Conservation (phyloP, 2,329 filamentous ascomycete genomes). For the Sordariomycetes sp. region DNA sequence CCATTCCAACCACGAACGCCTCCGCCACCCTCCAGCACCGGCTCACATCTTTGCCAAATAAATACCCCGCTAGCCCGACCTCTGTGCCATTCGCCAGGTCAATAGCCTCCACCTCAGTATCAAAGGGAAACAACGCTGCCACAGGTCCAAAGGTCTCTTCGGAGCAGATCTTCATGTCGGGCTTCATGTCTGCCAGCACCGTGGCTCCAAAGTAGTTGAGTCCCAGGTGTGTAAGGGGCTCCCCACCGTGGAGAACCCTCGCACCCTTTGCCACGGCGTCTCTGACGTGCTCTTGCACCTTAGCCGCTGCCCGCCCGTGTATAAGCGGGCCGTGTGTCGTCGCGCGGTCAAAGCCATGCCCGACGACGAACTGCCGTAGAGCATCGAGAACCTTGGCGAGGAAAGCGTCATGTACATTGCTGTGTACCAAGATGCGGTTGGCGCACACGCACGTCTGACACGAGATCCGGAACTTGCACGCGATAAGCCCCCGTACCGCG, state of each 20-base stretch:
- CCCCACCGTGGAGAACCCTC: conserved; percentile 61
- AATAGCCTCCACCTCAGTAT: conserved; percentile 80
- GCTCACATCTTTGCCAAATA: conserved; percentile 59
- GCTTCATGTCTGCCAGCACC: conserved; percentile 74
- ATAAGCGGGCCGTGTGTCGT: conserved; percentile 75
- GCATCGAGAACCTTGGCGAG: conserved; percentile 54
- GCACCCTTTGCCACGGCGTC: conserved; percentile 70
- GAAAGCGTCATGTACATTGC: conserved; percentile 66
- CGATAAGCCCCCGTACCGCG: conserved; percentile 71
- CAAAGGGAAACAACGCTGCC: conserved; percentile 78
- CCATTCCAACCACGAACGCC: conserved; percentile 72
- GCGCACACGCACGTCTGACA: conserved; percentile 94
- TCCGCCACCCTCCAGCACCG: conserved; percentile 50
- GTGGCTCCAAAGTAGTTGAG: conserved; percentile 84
- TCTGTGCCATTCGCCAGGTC: conserved; percentile 67
- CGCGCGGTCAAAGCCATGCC: conserved; percentile 56
- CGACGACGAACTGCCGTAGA: conserved; percentile 63
- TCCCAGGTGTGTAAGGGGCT: conserved; percentile 61
- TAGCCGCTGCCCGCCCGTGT: conserved; percentile 66
- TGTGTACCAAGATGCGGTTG: conserved; percentile 72
- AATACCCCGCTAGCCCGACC: conserved; percentile 88
- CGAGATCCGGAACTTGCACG: conserved; percentile 84
- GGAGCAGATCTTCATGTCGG: conserved; percentile 67
- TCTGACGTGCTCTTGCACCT: conserved; percentile 67
- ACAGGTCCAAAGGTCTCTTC: conserved; percentile 97